Base-by-base conservation (phyloP, 345 rosid genomes). In the Reutealis trisperma region DNA sequence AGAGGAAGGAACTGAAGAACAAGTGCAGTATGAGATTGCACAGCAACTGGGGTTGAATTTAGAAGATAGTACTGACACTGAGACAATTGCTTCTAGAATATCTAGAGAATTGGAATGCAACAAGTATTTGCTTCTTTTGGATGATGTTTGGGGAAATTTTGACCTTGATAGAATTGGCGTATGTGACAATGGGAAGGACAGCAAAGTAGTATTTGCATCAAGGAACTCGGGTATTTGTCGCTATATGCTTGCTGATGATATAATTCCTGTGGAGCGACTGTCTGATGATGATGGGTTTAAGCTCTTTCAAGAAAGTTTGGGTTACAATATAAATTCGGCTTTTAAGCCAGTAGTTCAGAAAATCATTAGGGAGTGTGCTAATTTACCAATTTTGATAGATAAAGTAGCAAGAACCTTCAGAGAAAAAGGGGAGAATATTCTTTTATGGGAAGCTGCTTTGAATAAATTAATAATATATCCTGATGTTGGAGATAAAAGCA, bases 151-250 rank as follows among this genome's bases (percentile, higher is more conserved):
- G 79, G 77, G 66, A 9, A 0, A 8, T 11, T 27, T 85, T 6
- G 77, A 83, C 45, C 5, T 83, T 19, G 59, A 45, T 49, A 69
- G 63, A 0, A 49, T 85, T 44, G 86, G 84, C 34, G 64, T 83
- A 37, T 73, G 62, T 5, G 34, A 78, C 59, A 57, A 58, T 0
- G 78, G 72, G 8, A n/a, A n/a, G 6, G 77, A 70, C 25, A 80
- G 81, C 75, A 85, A 78, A 73, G 78, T 85, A 49, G 82, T 83
- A 18, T 44, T 85, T 67, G 75, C 86, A 0, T 77, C 83, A 27
- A 74, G 81, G 30, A 62, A 49, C 70, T 47, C 41, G 8, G 62
- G 44, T 34, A 49, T 75, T 44, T 83, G 86, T 67, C 0, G 6
- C 11, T 37, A 21, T 0, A 80, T 80, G 83, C 8, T 5, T 32